Percentiles rank a stretch among this genome's conserved stretches.
These are phyloP conservation scores for Linanthus parryae DNA, from an alignment of 148 eudicot species.

Conservation along the genomic window DNA sequence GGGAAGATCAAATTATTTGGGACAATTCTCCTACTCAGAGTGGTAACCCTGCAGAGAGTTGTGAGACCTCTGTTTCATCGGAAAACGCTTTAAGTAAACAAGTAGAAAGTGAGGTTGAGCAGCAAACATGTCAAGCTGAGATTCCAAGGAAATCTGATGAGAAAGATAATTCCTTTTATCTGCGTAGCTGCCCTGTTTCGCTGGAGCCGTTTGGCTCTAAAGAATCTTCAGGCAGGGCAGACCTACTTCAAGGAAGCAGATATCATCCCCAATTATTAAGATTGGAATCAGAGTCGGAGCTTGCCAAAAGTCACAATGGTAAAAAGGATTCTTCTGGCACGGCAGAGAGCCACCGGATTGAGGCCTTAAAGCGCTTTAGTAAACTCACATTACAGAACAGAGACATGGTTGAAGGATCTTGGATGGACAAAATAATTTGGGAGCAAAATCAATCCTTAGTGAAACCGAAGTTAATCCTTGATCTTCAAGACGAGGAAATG, in stretches of 20 bases:
- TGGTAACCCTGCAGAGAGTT: slow-evolving; percentile 50
- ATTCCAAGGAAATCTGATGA: slow-evolving; percentile 19
- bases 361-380: slow-evolving; percentile 56
- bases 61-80: slow-evolving; percentile 62
- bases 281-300: slow-evolving; percentile 53
- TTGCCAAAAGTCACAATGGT: slow-evolving; percentile 16
- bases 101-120: slow-evolving; percentile 22
- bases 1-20: slow-evolving; percentile 92
- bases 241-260: slow-evolving; percentile 22
- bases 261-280: slow-evolving; percentile 82
- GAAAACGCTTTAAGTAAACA: slow-evolving; percentile 30
- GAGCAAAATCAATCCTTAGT: slow-evolving; percentile 47
- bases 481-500: slow-evolving; percentile 95
- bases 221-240: slow-evolving; percentile 18
- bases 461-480: slow-evolving; percentile 81
- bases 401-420: slow-evolving; percentile 75
- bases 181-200: slow-evolving; percentile 19
- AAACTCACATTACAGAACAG: slow-evolving; percentile 68
- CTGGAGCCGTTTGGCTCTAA: slow-evolving; percentile 64
- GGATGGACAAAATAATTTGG: slow-evolving; percentile 89
- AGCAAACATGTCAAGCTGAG: slow-evolving; percentile 14
- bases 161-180: slow-evolving; percentile 28
- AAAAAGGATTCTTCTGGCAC: slow-evolving; percentile 33
- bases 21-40: slow-evolving; percentile 51
- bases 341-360: slow-evolving; percentile 32